Evolutionary conservation across 202 grass and related monocot genomes (phyloP), one percentile per base, ranked within the genome.

Genomic region (Setaria italica): DNA sequence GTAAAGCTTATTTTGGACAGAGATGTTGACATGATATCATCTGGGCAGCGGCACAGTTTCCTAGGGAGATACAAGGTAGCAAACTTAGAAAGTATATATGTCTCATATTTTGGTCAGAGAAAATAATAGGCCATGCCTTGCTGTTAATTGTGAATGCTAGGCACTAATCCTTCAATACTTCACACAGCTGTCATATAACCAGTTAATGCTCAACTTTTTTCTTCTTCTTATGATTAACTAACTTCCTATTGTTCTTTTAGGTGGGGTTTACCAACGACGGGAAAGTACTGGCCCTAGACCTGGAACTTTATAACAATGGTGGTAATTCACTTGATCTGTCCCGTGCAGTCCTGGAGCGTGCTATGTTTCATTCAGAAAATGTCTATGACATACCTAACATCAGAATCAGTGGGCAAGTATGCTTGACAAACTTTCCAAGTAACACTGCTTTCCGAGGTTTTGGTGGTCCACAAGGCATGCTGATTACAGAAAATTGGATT

Each of bases 381-480:
- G 96, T 98, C 56, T 98, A 98, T 78, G 88, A 88, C 78, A 88
- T 98, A 90, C 35, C 90, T 42, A 85, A 98, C 79, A 70, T 98
- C 63, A 90, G 89, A 70, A 48, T 98, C 62, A 85, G 41, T 70
- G 96, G 96, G 21, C 87, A 92, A 91, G 91, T 95, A 58, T 98
- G 96, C 77, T 91, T 92, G 83, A 98, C 96, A 85, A 98, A 98
- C 92, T 91, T 95, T 51, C 91, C 96, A 50, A 98, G 93, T 80
- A 94, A 98, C 86, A 98, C 96, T 51, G 96, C 96, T 80, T 98
- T 98, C 81, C 87, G 96, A 77, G 96, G 96, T 51, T 98, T 98
- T 88, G 96, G 96, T 88, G 93, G 91, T 73, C 96, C 96, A 55
- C 96, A 98, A 85, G 93, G 91, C 62, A 92, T 94, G 93, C 74